Conservation (phyloP, 495 filamentous ascomycete species). For the Beverwykella pulmonaria region DNA sequence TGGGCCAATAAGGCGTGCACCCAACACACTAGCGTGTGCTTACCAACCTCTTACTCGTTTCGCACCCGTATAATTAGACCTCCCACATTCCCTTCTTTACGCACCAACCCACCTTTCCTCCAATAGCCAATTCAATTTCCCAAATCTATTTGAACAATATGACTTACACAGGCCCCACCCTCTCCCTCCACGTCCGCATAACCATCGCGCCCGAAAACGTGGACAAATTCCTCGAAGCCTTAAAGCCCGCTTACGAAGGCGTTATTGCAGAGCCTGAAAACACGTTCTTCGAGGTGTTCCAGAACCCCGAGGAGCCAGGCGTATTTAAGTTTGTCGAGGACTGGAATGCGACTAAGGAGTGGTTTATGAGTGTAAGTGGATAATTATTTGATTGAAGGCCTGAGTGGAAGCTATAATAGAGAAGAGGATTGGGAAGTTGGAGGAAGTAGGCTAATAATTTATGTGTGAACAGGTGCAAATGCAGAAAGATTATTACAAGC, state of each 20-base stretch:
- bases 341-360: constrained; percentile 49
- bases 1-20: no score
- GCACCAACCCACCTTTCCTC: no score
- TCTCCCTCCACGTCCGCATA: constrained; percentile 51
- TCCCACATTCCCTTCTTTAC: no score
- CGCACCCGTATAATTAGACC: no score
- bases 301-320: constrained; percentile 48
- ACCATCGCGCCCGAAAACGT: constrained; percentile 50
- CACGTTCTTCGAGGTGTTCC: constrained; percentile 55
- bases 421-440: no score
- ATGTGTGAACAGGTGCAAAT: constrained; percentile 49
- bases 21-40: no score
- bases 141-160: background rate
- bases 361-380: constrained; percentile 48
- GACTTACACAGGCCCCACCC: constrained; percentile 8
- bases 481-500: constrained; percentile 55
- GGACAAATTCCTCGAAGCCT: constrained; percentile 48
- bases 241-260: constrained; percentile 49
- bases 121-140: no score
- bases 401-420: no score
- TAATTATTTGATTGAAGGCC: no score
- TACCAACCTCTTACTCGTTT: no score
- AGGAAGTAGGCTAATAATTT: constrained; percentile 4
- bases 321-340: constrained; percentile 54
- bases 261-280: constrained; percentile 53